Evolutionary conservation across 1,284 basidiomycete genomes (phyloP), one percentile per base, ranked within the genome.

Genomic region (Thecaphora frezii): DNA sequence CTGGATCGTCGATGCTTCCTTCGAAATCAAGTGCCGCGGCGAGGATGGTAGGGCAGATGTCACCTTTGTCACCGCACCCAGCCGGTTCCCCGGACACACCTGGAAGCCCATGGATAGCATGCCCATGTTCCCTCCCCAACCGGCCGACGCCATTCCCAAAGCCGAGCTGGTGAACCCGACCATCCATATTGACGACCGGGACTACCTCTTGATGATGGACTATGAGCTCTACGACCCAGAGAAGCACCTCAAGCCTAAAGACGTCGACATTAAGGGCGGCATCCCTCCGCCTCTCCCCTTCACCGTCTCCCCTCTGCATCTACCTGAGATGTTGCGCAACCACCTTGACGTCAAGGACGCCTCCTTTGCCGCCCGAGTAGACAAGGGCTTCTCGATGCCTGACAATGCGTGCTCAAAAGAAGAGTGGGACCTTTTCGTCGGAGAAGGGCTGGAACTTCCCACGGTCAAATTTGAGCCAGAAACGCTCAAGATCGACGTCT

Each of bases 81-180:
- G 52, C 2, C 33, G 64, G 9, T 58, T 66, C 23, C 64, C 64
- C 1, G 64, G 64, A 1, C 58, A 66, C 22, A 53, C 64, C 2
- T 66, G 64, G 64, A 63, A 63, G 39, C 64, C 64, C 2, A 66
- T 66, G 64, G 59, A 62, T 23, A 48, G 56, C 1, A 24, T 62
- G 26, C 64, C 64, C 3, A 59, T 66, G 64, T 24, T 46, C 16
- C 64, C 64, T 0, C 56, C 56, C 22, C 47, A 55, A 0, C 63
- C 63, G 1, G 18, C 51, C 49, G 58, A 66, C 22, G 39, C 39
- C 10, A 5, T 10, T 5, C 5, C 8, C 19, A 41, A 10, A n/a
- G 9, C n/a, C 9, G 39, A 22, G 9, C n/a, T 8, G 19, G 9
- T 5, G 19, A n/a, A 41, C 12, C 46, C 56, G 0, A 43, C 23